phyloP scores from a whole-genome alignment of 1,139 yeast species.

The Zygoascus sp. region DNA sequence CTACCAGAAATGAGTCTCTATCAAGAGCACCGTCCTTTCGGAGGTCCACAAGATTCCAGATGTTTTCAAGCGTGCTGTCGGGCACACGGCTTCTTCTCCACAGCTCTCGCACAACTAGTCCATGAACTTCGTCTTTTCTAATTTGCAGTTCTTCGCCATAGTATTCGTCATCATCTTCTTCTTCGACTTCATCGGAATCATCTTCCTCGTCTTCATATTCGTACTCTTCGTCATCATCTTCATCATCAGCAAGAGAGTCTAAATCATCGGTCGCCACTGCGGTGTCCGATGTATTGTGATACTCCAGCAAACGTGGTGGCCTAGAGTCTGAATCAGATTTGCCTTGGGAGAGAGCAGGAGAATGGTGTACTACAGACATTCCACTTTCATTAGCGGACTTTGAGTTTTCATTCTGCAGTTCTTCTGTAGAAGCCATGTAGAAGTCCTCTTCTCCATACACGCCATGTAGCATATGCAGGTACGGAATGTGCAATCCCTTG shows the following conservation, averaged over 20 bases:
- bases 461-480: conserved; percentile 21
- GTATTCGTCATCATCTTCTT: conserved; percentile 15
- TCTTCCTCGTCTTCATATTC: conserved; percentile 3
- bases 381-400: conserved; percentile 39
- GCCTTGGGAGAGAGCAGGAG: not conserved
- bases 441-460: conserved; percentile 1
- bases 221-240: conserved; percentile 14
- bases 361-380: conserved; percentile 39
- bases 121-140: conserved; percentile 49
- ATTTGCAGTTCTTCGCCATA: conserved; percentile 27
- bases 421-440: not conserved
- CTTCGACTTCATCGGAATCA: conserved; percentile 13
- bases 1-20: conserved; percentile 79
- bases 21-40: conserved; percentile 73
- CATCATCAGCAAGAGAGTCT: conserved; percentile 7
- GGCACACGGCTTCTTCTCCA: conserved; percentile 79
- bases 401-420: not conserved
- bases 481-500: conserved; percentile 55
- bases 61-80: conserved; percentile 53
- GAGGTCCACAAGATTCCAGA: conserved; percentile 79
- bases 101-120: conserved; percentile 66
- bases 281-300: not conserved
- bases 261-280: not conserved
- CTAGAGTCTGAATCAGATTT: not conserved
- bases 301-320: not conserved